Evolutionary conservation across 208 protist genomes (phyloP).

Genomic region (Naegleria lovaniensis): DNA sequence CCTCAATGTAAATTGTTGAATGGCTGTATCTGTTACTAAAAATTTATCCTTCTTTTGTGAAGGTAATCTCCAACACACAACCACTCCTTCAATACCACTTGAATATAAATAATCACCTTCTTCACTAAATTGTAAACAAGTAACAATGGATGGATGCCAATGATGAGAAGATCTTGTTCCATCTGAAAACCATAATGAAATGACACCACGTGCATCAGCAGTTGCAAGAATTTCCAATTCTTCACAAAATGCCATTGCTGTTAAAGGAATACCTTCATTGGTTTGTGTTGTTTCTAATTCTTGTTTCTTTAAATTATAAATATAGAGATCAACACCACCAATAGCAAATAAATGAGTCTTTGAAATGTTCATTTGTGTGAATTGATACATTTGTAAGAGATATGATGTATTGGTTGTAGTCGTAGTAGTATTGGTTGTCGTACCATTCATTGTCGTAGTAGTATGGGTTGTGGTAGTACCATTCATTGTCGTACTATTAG

Average conservation of each 20-base stretch:
- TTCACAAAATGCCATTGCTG: background rate
- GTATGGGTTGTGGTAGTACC: too few species aligned
- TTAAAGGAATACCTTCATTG: background rate
- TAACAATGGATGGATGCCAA: background rate
- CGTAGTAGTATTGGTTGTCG: too few species aligned
- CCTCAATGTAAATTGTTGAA: background rate
- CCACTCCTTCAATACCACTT: background rate
- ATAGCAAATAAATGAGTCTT: background rate
- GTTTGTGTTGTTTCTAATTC: background rate
- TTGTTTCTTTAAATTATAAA: constrained; percentile 12
- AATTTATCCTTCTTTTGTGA: constrained; percentile 3
- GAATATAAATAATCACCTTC: constrained; percentile 15
- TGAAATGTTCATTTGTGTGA: background rate
- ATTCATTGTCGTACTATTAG: too few species aligned
- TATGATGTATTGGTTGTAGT: background rate
- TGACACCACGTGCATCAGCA: background rate
- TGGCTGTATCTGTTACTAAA: background rate
- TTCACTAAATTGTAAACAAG: constrained; percentile 3
- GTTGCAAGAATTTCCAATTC: background rate
- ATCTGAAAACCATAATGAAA: background rate
- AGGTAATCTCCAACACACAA: background rate
- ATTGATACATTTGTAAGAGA: background rate
- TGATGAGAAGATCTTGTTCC: background rate
- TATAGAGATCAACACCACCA: background rate
- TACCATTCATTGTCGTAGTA: background rate